phyloP scores from a whole-genome alignment of 2,329 filamentous ascomycete genomes.

The Colletotrichum aenigma region DNA sequence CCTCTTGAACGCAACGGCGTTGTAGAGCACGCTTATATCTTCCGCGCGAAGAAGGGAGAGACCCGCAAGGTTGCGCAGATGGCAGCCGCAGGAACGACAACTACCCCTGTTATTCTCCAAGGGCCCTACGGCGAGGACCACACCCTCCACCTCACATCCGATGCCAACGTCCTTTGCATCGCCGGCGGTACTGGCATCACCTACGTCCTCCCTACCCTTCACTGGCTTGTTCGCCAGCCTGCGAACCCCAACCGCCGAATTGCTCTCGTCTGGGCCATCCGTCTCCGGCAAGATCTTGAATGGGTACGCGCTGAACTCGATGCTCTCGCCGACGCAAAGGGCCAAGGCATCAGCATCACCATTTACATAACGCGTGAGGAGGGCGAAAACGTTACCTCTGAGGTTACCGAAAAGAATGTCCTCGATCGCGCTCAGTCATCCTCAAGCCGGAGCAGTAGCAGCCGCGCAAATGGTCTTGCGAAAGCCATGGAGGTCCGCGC shows the following conservation, averaged over 20 bases:
- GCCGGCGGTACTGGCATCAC: conserved; percentile 45
- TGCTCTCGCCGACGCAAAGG: background rate
- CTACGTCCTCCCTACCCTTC: conserved; percentile 47
- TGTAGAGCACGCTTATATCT: conserved; percentile 59
- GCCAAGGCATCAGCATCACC: background rate
- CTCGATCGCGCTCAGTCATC: background rate
- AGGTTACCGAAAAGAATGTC: background rate
- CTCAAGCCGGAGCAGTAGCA: conserved; percentile 57
- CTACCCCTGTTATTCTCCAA: conserved; percentile 62
- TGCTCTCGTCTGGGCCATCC: conserved; percentile 65
- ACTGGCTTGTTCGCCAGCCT: background rate
- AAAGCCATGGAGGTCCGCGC: conserved; percentile 15
- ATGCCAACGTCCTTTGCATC: conserved; percentile 44
- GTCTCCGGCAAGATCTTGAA: conserved; percentile 34
- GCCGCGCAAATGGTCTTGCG: conserved; percentile 47
- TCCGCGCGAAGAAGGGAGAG: conserved; percentile 63
- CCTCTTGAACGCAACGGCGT: conserved; percentile 45
- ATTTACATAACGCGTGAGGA: background rate
- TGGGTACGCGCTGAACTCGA: conserved; percentile 2
- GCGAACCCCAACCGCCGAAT: conserved; percentile 36
- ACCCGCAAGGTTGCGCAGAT: conserved; percentile 59
- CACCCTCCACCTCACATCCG: conserved; percentile 42
- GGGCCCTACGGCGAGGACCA: conserved; percentile 64
- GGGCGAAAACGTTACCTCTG: background rate
- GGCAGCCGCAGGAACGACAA: conserved; percentile 29